Evolutionary conservation across 306 rosid species (phyloP), one percentile per base, ranked within the genome.

Genomic region (Ziziphus jujuba): DNA sequence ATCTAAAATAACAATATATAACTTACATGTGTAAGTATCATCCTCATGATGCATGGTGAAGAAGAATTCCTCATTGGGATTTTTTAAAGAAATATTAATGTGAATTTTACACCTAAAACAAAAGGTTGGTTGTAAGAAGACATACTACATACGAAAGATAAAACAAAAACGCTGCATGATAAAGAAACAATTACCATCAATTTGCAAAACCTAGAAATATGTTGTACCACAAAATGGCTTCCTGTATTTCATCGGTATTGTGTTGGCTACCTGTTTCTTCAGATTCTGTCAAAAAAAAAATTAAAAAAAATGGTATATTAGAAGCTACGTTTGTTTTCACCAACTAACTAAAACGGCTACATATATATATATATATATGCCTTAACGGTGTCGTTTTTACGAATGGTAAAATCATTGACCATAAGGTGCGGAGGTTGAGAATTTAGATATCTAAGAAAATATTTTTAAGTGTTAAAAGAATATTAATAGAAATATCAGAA

Each of bases 221-320:
- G 49, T 89, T 86, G 76, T 93, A 93, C 99, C 99, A 93, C 28
- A 81, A 83, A 64, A 85, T 75, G 53, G 86, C 92, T 75, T 83
- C 89, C 52, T 79, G 82, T 47, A 72, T 65, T 73, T 93, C 96
- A 24, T 64, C 87, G 31, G 70, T 69, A 4, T 66, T 63, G 33
- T 79, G 69, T 63, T 77, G 77, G 61, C 69, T 68, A 67, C 64
- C 45, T 56, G 68, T 80, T 61, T 59, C 85, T 63, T 83, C 92
- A 73, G 77, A 85, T 60, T 77, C 87, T 76, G 90, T 72, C n/a
- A 19, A 19, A n/a, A 90, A 80, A 66, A 72, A 57, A 79, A 78
- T 69, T n/a, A n/a, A n/a, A n/a, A n/a, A n/a, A n/a, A n/a, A n/a
- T n/a, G n/a, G 69, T 25, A 47, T 10, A 68, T 28, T 13, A 38